phyloP scores from a whole-genome alignment of 352 stramenopile genomes.

The Phytophthora foliorum region DNA sequence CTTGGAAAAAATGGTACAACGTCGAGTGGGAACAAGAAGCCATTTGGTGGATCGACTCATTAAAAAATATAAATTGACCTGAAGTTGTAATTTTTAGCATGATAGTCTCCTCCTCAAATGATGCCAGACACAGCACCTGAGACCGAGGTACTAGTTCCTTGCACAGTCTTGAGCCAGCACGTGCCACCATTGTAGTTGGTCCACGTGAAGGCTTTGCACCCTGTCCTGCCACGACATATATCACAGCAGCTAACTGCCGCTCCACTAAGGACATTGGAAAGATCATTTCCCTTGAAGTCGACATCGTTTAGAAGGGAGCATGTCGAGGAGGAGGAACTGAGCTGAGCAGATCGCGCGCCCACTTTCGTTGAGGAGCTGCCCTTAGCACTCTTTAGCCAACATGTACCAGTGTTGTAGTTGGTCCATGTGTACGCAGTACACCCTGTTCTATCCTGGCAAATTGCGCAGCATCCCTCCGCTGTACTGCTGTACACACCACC shows the following conservation, averaged over 20 bases:
- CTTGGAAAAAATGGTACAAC: no score
- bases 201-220: slow-evolving; percentile 68
- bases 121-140: slow-evolving; percentile 37
- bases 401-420: slow-evolving; percentile 56
- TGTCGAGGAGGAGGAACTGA: slow-evolving; percentile 16
- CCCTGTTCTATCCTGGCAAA: slow-evolving; percentile 29
- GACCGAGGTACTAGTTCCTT: slow-evolving; percentile 19
- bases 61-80: no score
- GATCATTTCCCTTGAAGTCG: slow-evolving; percentile 51
- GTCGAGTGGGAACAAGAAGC: no score
- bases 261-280: slow-evolving; percentile 34
- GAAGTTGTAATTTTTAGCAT: no score
- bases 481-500: slow-evolving; percentile 17
- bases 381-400: slow-evolving; percentile 68
- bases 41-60: no score
- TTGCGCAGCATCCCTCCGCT: slow-evolving; percentile 33
- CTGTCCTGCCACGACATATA: slow-evolving; percentile 33
- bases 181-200: slow-evolving; percentile 58
- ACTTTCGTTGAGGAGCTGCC: slow-evolving; percentile 14
- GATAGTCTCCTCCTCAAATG: no score
- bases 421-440: slow-evolving; percentile 66
- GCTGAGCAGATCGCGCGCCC: slow-evolving; percentile 27
- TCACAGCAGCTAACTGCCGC: slow-evolving; percentile 33
- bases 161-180: slow-evolving; percentile 63
- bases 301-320: slow-evolving; percentile 41